phyloP scores from a whole-genome alignment of 192 early-diverging fungal species.

The Phycomyces blakesleeanus region DNA sequence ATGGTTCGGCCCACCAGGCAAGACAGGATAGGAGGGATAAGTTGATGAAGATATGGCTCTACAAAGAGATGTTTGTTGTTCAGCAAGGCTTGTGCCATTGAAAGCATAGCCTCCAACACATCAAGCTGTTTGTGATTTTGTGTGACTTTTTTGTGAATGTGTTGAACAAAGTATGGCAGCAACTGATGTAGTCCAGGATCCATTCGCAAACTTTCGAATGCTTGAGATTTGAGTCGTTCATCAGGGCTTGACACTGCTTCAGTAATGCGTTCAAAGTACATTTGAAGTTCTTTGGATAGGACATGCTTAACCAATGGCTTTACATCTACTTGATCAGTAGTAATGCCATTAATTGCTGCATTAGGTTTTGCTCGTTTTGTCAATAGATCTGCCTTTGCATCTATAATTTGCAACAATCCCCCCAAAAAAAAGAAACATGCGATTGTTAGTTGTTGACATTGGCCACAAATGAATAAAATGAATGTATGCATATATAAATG shows the following conservation, averaged over 20 bases:
- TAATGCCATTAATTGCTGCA: conserved; percentile 16
- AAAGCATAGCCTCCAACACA: conserved; percentile 71
- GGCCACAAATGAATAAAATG: not conserved
- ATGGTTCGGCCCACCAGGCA: conserved; percentile 87
- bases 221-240: conserved; percentile 62
- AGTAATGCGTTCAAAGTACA: conserved; percentile 92
- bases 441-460: not conserved
- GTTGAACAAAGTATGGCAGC: conserved; percentile 92
- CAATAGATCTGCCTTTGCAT: conserved; percentile 53
- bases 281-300: conserved; percentile 87
- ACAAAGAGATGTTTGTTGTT: conserved; percentile 86
- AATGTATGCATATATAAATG: too few species aligned
- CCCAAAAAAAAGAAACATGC: too few species aligned
- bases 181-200: conserved; percentile 96
- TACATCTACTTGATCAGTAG: conserved; percentile 41
- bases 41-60: conserved; percentile 95
- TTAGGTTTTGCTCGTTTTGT: conserved; percentile 41
- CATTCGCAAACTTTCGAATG: conserved; percentile 74
- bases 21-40: conserved; percentile 90
- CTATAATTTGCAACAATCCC: conserved; percentile 11
- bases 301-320: conserved; percentile 85
- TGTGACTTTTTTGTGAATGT: conserved; percentile 83
- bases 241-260: conserved; percentile 69
- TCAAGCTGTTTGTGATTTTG: conserved; percentile 74
- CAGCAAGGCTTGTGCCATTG: conserved; percentile 73